Base-by-base conservation (phyloP, 2,329 filamentous ascomycete genomes). In the Didymella segeticola region DNA sequence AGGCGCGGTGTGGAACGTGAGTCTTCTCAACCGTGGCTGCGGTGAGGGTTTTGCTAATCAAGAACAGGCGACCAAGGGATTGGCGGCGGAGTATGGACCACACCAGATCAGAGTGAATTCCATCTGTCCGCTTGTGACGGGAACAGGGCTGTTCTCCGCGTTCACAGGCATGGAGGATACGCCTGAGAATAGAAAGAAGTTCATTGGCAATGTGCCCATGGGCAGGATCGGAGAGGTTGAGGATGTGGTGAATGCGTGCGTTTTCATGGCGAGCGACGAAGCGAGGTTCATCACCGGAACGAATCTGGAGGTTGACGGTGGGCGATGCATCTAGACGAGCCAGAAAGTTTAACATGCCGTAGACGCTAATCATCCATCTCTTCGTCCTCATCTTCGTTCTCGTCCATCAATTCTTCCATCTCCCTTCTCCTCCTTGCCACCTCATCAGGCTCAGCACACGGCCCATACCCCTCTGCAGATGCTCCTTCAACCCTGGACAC, bases 51-150 rank as follows among this genome's bases (percentile, higher is more conserved):
- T 14, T 39, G 42, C 42, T 46, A 15, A 53, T 26, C 2, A 1
- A 27, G 8, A 30, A 2, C 33, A 69, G 64, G 85, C 83, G 9
- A 87, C 84, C 2, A 87, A 86, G 74, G 83, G 83, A 10, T 80
- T 93, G 60, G 89, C 89, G 0, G 86, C 88, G 1, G 89, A 92
- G 71, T 92, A 89, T 62, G 89, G 86, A 0, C 82, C 84, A 0
- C 82, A 89, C 48, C 82, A 89, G 61, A 90, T 93, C 59, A 83
- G 89, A 0, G 87, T 92, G 64, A 91, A 91, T 58, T 82, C 84
- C 1, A 84, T 92, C 12, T 89, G 86, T 39, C 89, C 88, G 0
- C 81, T 90, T 0, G 78, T 90, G 1, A 86, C 84, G 1, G 84
- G 80, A 14, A 91, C 89, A 0, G 86, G 84, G 2, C 79, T 91